Evolutionary conservation across 306 rosid genomes (phyloP).

Genomic region (Lagenaria siceraria): DNA sequence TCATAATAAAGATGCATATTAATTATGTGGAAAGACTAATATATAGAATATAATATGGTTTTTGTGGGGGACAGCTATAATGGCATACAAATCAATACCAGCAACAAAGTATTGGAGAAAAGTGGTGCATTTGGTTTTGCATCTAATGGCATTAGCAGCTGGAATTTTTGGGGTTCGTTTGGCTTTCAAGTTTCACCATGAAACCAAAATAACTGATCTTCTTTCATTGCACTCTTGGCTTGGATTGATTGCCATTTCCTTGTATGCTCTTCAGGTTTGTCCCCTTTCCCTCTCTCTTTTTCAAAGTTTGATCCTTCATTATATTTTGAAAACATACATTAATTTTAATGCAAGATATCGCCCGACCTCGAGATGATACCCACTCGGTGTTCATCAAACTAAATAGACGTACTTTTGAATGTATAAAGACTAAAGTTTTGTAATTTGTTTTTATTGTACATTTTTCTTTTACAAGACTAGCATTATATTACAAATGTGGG

Average conservation of each 20-base stretch:
- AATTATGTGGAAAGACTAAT: neutral
- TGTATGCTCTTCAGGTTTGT: constrained; percentile 47
- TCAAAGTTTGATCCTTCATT: too few species aligned
- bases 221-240: constrained; percentile 64
- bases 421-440: too few species aligned
- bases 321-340: too few species aligned
- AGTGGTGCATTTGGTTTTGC: constrained; percentile 38
- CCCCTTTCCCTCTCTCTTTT: too few species aligned
- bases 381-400: too few species aligned
- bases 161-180: constrained; percentile 34
- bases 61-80: constrained; percentile 35
- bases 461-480: too few species aligned
- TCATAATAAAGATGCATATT: too few species aligned
- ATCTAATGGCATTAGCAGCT: constrained; percentile 35
- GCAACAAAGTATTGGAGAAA: constrained; percentile 19
- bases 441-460: too few species aligned
- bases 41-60: neutral
- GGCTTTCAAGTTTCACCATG: constrained; percentile 34
- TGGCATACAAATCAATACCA: constrained; percentile 39
- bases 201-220: constrained; percentile 9
- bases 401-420: too few species aligned
- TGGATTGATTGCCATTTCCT: constrained; percentile 41
- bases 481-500: too few species aligned
- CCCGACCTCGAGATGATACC: too few species aligned
- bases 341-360: too few species aligned